phyloP scores from a whole-genome alignment of 768 basidiomycete species.

The Mycena pura region DNA sequence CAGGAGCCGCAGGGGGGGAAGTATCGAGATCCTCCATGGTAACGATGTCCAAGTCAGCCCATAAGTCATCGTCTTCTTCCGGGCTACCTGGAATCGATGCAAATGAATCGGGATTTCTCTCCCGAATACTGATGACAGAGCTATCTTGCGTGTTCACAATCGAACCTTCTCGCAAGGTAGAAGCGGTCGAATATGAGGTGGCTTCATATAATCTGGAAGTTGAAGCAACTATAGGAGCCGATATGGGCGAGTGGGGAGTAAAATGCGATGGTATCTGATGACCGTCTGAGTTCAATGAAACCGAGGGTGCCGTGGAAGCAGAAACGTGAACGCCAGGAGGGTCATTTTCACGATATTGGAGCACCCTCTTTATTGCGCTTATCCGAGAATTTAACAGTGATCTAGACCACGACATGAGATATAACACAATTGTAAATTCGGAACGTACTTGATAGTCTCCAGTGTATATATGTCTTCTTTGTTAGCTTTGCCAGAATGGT shows the following conservation, averaged over 20 bases:
- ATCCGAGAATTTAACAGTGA: conserved; percentile 43
- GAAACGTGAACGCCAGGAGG: neutral
- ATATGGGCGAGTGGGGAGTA: neutral
- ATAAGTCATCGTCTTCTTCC: conserved; percentile 53
- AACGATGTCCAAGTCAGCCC: conserved; percentile 53
- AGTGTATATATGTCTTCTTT: conserved; percentile 48
- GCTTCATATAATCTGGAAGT: neutral
- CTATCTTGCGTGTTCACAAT: neutral
- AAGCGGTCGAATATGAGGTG: conserved; percentile 12
- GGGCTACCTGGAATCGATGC: conserved; percentile 21
- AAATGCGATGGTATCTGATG: conserved; percentile 3
- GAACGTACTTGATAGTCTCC: conserved; percentile 48
- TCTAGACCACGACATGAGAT: neutral
- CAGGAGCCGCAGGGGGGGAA: conserved; percentile 24
- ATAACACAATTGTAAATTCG: neutral
- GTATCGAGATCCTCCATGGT: conserved; percentile 37
- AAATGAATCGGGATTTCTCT: conserved; percentile 5
- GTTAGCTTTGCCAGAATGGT: conserved; percentile 30
- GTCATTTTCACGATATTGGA: conserved; percentile 32
- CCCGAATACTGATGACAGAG: conserved; percentile 1
- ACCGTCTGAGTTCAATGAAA: neutral
- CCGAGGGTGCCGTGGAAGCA: neutral
- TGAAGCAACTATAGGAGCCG: neutral
- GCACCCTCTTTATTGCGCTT: conserved; percentile 42
- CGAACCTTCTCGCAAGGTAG: neutral